These are phyloP conservation scores for Epithemia pelagica DNA, from an alignment of 108 stramenopile genomes.

Conservation along the genomic window DNA sequence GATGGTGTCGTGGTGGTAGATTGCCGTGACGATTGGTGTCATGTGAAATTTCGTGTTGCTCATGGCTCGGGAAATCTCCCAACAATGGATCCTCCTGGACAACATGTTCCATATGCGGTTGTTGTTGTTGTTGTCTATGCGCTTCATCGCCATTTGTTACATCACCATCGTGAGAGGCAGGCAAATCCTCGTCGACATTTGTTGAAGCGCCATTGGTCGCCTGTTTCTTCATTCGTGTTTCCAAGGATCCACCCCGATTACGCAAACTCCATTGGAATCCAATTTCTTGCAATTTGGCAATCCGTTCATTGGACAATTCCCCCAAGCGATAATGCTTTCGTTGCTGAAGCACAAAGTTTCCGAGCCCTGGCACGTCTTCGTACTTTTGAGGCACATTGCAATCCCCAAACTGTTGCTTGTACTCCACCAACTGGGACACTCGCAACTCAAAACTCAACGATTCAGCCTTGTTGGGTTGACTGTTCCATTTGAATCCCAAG, in stretches of 20 bases:
- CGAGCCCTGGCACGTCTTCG: not conserved
- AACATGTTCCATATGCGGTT: too few relatives aligned
- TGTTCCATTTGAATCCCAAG: not conserved
- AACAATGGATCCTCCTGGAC: too few relatives aligned
- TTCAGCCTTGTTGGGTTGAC: not conserved
- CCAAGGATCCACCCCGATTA: slow-evolving; percentile 8
- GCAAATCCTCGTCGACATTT: too few relatives aligned
- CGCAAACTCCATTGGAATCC: slow-evolving; percentile 10
- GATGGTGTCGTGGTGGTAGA: too few relatives aligned
- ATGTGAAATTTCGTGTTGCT: too few relatives aligned
- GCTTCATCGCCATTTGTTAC: too few relatives aligned
- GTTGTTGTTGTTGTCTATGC: too few relatives aligned
- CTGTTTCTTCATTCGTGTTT: slow-evolving; percentile 7
- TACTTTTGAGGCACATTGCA: not conserved
- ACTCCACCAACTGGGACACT: not conserved
- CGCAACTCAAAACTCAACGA: not conserved
- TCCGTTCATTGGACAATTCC: not conserved
- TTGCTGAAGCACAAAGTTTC: not conserved
- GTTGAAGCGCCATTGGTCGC: too few relatives aligned
- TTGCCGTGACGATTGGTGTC: too few relatives aligned
- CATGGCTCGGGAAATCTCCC: too few relatives aligned
- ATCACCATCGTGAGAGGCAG: too few relatives aligned
- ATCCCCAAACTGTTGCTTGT: not conserved
- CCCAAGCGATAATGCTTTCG: not conserved
- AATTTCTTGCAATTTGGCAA: slow-evolving; percentile 1